phyloP scores from a whole-genome alignment of 805 yeast species.

The Wickerhamomyces sydowiorum region DNA sequence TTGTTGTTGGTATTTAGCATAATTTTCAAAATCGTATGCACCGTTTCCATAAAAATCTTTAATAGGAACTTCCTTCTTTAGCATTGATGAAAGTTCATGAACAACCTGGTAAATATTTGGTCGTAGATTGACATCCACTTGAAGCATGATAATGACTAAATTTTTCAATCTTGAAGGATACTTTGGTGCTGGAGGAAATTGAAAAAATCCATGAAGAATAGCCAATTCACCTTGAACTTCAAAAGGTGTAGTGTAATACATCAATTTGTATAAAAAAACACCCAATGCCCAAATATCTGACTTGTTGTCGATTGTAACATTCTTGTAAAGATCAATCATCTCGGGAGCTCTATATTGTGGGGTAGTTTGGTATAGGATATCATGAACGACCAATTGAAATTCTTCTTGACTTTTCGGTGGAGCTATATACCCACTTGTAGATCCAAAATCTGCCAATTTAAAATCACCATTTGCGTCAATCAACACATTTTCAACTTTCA shows the following conservation, averaged over 20 bases:
- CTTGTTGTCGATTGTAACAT: conserved; percentile 83
- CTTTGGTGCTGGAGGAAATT: conserved; percentile 63
- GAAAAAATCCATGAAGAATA: conserved; percentile 76
- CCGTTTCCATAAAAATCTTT: conserved; percentile 38
- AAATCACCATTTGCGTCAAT: conserved; percentile 65
- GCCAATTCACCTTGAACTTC: conserved; percentile 82
- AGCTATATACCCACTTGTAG: conserved; percentile 63
- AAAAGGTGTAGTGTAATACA: conserved; percentile 93
- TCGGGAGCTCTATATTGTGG: conserved; percentile 96
- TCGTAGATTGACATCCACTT: conserved; percentile 74
- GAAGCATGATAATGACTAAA: conserved; percentile 71
- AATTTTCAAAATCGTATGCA: conserved; percentile 52
- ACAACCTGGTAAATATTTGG: conserved; percentile 85
- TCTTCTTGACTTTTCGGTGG: conserved; percentile 75
- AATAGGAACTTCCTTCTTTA: conserved; percentile 45
- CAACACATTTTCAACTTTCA: conserved; percentile 90
- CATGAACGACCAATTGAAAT: conserved; percentile 73
- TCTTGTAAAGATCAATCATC: conserved; percentile 84
- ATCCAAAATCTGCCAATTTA: conserved; percentile 92
- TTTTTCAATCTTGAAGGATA: conserved; percentile 70
- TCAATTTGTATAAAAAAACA: conserved; percentile 79
- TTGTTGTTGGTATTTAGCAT: conserved; percentile 41
- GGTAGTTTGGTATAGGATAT: conserved; percentile 85
- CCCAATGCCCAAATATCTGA: conserved; percentile 98
- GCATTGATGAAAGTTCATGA: conserved; percentile 54